A percentile compares a stretch with the other conserved stretches of the same genome.
Conservation (phyloP, 75 land plant genomes). For the Chamaecyparis obtusa region DNA sequence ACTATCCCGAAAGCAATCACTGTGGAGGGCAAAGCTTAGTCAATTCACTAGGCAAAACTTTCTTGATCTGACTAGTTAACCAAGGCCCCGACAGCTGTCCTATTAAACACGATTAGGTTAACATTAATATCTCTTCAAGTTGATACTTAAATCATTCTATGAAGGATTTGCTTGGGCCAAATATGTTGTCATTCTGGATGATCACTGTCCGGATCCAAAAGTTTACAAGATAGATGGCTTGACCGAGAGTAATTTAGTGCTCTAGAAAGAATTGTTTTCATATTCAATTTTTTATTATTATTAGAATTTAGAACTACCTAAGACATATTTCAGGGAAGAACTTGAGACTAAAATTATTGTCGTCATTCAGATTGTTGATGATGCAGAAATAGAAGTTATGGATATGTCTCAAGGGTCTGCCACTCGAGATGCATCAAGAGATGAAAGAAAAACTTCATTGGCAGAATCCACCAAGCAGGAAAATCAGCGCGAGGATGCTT, state of each 20-base stretch:
- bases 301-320: not conserved
- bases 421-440: not conserved
- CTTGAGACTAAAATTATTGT: not conserved
- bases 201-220: too few species aligned
- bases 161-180: not conserved
- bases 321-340: not conserved
- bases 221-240: not conserved
- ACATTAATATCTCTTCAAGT: not conserved
- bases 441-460: not conserved
- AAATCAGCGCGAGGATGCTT: not conserved
- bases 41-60: not conserved
- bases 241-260: not conserved
- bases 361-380: slow-evolving; percentile 19
- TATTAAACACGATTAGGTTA: not conserved
- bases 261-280: not conserved
- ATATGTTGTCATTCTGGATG: not conserved
- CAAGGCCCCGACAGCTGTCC: not conserved
- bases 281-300: not conserved
- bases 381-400: slow-evolving; percentile 13
- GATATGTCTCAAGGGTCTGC: slow-evolving; percentile 5
- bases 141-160: not conserved
- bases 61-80: not conserved
- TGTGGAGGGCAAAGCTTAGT: not conserved
- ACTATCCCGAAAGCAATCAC: not conserved
- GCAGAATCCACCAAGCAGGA: slow-evolving; percentile 4